These are phyloP conservation scores for Fusarium nelsonii DNA, from an alignment of 2,329 filamentous ascomycete species.

Conservation along the genomic window DNA sequence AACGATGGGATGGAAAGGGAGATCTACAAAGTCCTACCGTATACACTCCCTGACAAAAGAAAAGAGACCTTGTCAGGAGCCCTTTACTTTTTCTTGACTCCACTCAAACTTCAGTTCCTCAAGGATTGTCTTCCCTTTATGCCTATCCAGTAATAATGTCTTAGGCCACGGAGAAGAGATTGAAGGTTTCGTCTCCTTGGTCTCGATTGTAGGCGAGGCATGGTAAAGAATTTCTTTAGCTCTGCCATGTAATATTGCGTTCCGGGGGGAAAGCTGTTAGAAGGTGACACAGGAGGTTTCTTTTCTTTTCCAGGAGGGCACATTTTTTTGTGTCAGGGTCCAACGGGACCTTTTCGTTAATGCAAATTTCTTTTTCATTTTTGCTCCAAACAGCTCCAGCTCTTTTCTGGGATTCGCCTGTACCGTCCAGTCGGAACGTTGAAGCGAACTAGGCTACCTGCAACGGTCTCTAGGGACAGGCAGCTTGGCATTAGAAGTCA, in stretches of 20 bases:
- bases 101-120: constrained; percentile 16
- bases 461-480: not conserved
- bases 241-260: not conserved
- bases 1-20: not conserved
- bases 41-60: not conserved
- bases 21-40: constrained; percentile 30
- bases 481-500: not conserved
- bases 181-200: not conserved
- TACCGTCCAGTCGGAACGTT: not conserved
- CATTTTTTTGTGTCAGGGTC: not conserved
- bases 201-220: too few species aligned
- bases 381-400: accelerated
- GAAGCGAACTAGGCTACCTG: not conserved
- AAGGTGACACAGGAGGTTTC: not conserved
- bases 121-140: constrained; percentile 8
- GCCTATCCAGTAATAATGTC: not conserved
- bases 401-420: not conserved
- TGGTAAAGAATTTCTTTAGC: not conserved
- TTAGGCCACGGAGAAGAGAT: not conserved
- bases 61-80: constrained; percentile 10
- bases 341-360: not conserved
- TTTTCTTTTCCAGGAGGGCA: not conserved
- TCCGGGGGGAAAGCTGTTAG: not conserved
- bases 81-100: constrained; percentile 9
- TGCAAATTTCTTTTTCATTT: not conserved